Percentiles rank a stretch among this genome's conserved stretches.
phyloP scores from a whole-genome alignment of 1,139 yeast species.

The Candida tunisiensis region DNA sequence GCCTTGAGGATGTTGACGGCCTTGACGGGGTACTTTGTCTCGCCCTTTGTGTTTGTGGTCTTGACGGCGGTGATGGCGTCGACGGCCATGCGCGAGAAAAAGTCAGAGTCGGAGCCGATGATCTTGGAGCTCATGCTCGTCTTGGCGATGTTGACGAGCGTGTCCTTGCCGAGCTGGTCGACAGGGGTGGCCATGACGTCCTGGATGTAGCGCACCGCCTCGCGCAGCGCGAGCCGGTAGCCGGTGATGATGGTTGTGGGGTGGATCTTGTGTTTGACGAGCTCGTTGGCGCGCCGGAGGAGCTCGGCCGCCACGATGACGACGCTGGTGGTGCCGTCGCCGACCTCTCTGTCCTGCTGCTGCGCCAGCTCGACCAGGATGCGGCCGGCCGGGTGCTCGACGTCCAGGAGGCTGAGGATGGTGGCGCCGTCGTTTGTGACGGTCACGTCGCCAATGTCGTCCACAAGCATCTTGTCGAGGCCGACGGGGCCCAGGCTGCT shows the following conservation, averaged over 20 bases:
- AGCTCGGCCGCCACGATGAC: slow-evolving; percentile 91
- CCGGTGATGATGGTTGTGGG: slow-evolving; percentile 98
- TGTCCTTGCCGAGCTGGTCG: slow-evolving; percentile 67
- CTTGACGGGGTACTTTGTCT: slow-evolving; percentile 85
- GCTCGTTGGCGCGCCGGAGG: slow-evolving; percentile 81
- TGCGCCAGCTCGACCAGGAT: slow-evolving; percentile 94
- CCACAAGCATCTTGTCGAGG: slow-evolving; percentile 94
- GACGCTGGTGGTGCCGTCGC: slow-evolving; percentile 88
- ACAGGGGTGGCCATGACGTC: slow-evolving; percentile 76
- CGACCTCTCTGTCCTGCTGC: slow-evolving; percentile 97
- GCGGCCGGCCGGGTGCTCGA: slow-evolving; percentile 98
- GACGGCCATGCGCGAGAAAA: slow-evolving; percentile 80
- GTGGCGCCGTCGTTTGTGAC: slow-evolving; percentile 99
- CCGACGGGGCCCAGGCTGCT: slow-evolving; percentile 98
- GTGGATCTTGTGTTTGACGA: slow-evolving; percentile 85
- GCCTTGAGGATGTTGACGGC: slow-evolving; percentile 95
- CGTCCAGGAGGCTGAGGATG: slow-evolving; percentile 75
- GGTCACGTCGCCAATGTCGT: slow-evolving; percentile 97
- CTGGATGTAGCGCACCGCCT: slow-evolving; percentile 76
- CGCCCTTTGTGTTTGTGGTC: slow-evolving; percentile 79
- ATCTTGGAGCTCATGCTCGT: slow-evolving; percentile 96
- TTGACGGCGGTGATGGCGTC: slow-evolving; percentile 94
- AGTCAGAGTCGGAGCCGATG: slow-evolving; percentile 90
- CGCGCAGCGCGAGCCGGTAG: slow-evolving; percentile 82
- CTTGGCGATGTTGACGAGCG: slow-evolving; percentile 68